Conservation (phyloP, 352 stramenopile genomes). For the Stephanocyclus meneghinianus region DNA sequence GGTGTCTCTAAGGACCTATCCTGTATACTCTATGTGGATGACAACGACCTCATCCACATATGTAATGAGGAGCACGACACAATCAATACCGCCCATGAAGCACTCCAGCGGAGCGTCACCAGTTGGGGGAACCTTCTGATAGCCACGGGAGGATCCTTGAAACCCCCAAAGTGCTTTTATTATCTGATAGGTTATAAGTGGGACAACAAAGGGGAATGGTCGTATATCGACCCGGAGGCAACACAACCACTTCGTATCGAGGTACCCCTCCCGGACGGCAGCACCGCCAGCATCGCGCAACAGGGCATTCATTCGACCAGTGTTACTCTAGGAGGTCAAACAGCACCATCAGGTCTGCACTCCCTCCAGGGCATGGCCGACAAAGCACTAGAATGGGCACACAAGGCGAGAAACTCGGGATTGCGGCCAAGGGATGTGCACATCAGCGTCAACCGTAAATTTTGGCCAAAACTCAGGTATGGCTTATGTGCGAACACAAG, state of each 20-base stretch:
- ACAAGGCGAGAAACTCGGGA: background rate
- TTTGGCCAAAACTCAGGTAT: constrained; percentile 34
- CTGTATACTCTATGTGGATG: constrained; percentile 18
- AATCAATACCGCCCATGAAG: background rate
- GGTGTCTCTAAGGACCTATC: constrained; percentile 3
- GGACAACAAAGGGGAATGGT: constrained; percentile 5
- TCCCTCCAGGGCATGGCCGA: constrained; percentile 7
- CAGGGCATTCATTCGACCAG: background rate
- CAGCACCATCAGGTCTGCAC: constrained; percentile 3
- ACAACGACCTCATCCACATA: constrained; percentile 18
- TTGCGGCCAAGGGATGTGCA: constrained; percentile 2
- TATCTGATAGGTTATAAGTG: constrained; percentile 16
- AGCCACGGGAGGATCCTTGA: constrained; percentile 7
- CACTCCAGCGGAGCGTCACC: background rate
- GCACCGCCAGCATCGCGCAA: background rate
- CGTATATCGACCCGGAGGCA: constrained; percentile 1
- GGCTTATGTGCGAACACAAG: constrained; percentile 8
- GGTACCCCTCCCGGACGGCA: constrained; percentile 12
- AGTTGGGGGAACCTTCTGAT: constrained; percentile 20
- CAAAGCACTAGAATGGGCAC: constrained; percentile 1
- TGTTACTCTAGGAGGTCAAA: constrained; percentile 15
- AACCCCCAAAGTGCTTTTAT: constrained; percentile 29
- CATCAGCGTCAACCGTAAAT: constrained; percentile 10
- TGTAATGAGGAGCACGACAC: constrained; percentile 1
- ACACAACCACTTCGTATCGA: background rate